A percentile compares a stretch with the other conserved stretches of the same genome.
Conservation (phyloP, 192 early-diverging fungal genomes). For the Podila verticillata region DNA sequence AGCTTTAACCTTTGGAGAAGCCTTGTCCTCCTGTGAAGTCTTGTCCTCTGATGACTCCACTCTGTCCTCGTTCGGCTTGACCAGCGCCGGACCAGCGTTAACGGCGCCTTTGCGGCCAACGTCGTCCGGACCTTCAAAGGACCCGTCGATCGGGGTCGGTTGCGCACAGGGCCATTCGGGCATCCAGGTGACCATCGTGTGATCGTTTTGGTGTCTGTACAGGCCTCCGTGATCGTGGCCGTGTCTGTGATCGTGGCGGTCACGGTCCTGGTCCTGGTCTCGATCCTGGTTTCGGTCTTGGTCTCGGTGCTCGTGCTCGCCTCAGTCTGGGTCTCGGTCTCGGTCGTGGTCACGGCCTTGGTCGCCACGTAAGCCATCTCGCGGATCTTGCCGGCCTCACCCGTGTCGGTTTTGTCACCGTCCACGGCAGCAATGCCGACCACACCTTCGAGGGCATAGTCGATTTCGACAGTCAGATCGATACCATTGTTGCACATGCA, state of each 20-base stretch:
- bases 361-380: constrained; percentile 11
- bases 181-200: neutral
- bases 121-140: no score
- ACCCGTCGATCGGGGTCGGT: neutral
- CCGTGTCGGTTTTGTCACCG: constrained; percentile 7
- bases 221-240: neutral
- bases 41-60: no score
- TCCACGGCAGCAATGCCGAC: constrained; percentile 24
- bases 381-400: constrained; percentile 20
- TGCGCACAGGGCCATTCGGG: neutral
- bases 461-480: constrained; percentile 30
- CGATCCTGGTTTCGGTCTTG: neutral
- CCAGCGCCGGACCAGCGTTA: no score
- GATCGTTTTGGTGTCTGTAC: neutral
- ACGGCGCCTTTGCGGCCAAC: no score
- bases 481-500: constrained; percentile 42
- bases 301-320: no score
- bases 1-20: no score
- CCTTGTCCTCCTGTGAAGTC: no score
- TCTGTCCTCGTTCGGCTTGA: no score
- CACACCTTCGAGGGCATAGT: constrained; percentile 30
- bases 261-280: neutral
- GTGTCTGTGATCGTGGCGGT: neutral
- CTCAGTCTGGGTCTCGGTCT: no score
- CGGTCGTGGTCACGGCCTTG: constrained; percentile 10